Evolutionary conservation across 2,329 filamentous ascomycete genomes (phyloP).

Genomic region (Verticillium isaacii): DNA sequence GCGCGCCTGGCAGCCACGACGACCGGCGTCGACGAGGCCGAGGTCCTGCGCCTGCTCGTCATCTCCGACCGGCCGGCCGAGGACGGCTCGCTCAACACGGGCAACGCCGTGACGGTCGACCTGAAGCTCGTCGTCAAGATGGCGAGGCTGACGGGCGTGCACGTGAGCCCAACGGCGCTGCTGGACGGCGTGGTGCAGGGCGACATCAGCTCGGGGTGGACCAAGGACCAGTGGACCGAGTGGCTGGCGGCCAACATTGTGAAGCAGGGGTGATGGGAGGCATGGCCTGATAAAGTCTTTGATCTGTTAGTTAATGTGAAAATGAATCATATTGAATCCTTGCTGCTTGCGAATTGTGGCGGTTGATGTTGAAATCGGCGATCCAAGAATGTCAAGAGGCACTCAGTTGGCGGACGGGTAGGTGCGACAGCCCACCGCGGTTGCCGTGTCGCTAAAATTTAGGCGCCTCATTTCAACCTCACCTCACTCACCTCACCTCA

Average conservation of each 20-base stretch:
- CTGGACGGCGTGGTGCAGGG: conserved; percentile 81
- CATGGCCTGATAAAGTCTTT: background rate
- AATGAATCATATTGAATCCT: background rate
- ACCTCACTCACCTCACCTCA: conserved; percentile 1
- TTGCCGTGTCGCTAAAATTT: background rate
- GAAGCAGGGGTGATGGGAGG: background rate
- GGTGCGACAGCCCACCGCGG: background rate
- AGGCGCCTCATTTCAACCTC: background rate
- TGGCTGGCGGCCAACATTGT: conserved; percentile 62
- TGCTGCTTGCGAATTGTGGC: no score
- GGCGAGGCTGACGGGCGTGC: conserved; percentile 72
- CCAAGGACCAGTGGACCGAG: conserved; percentile 75
- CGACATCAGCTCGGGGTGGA: conserved; percentile 76
- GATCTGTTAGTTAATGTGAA: background rate
- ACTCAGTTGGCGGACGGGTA: background rate
- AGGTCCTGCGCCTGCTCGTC: conserved; percentile 63
- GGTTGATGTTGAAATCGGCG: no score
- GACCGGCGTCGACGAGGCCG: conserved; percentile 65
- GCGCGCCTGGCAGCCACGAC: conserved; percentile 61
- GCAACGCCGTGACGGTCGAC: conserved; percentile 80
- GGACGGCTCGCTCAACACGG: conserved; percentile 68
- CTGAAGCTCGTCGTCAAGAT: conserved; percentile 81
- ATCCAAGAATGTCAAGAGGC: no score
- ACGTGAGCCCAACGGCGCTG: conserved; percentile 86
- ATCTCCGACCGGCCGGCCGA: conserved; percentile 62